phyloP scores from a whole-genome alignment of 345 rosid genomes.

The Hibiscus mutabilis region DNA sequence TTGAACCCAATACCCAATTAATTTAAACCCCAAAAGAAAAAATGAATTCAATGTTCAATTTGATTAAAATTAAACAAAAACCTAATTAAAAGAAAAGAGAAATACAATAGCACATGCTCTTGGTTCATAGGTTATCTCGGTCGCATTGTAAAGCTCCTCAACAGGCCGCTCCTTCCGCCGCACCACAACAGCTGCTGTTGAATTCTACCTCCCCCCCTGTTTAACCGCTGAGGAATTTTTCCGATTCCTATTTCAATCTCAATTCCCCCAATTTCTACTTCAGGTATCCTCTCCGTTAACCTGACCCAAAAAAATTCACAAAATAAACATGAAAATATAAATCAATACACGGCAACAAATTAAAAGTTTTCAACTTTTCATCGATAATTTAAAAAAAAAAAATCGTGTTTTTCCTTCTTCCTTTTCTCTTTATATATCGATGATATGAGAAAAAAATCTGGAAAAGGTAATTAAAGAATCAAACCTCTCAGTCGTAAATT shows the following conservation, averaged over 20 bases:
- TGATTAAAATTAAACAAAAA: slow-evolving; percentile 12
- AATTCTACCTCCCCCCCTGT: slow-evolving; percentile 17
- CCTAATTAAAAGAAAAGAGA: slow-evolving; percentile 23
- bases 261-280: slow-evolving; percentile 8
- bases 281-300: not conserved
- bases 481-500: no score
- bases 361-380: no score
- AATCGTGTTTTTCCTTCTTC: no score
- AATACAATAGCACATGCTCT: slow-evolving; percentile 31
- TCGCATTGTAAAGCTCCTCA: slow-evolving; percentile 31
- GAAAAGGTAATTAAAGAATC: no score
- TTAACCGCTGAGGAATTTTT: slow-evolving; percentile 14
- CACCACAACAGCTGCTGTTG: slow-evolving; percentile 11
- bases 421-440: no score
- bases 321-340: slow-evolving; percentile 11
- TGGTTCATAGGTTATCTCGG: slow-evolving; percentile 28
- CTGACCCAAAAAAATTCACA: slow-evolving; percentile 11
- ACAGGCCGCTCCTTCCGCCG: slow-evolving; percentile 29
- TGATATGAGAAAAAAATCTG: no score
- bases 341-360: not conserved
- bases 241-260: slow-evolving; percentile 3
- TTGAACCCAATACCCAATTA: not conserved
- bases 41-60: not conserved
- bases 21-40: not conserved
- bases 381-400: not conserved